These are phyloP conservation scores for Yamadazyma laniorum DNA, from an alignment of 805 yeast species.

Conservation along the genomic window DNA sequence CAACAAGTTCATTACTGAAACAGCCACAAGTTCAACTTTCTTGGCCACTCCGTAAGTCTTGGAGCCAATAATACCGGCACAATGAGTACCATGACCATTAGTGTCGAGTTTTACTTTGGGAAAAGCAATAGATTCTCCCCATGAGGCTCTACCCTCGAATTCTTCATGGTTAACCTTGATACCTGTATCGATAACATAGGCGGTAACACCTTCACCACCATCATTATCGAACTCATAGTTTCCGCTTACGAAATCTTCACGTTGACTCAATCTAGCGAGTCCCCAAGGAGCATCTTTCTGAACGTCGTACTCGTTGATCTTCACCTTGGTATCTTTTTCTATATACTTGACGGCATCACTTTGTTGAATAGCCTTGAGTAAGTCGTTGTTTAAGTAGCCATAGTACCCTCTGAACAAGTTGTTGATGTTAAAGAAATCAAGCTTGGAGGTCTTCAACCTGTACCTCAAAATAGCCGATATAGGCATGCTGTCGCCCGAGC, in stretches of 20 bases:
- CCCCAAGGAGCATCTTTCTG: constrained; percentile 44
- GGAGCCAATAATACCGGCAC: constrained; percentile 86
- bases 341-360: constrained; percentile 27
- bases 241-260: constrained; percentile 20
- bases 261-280: constrained; percentile 37
- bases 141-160: constrained; percentile 57
- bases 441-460: constrained; percentile 12
- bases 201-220: constrained; percentile 54
- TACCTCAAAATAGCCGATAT: constrained; percentile 12
- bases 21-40: constrained; percentile 39
- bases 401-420: constrained; percentile 69
- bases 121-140: constrained; percentile 46
- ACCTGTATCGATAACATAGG: constrained; percentile 85
- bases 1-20: constrained; percentile 39
- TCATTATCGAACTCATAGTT: constrained; percentile 36
- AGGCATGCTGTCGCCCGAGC: neutral
- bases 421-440: constrained; percentile 58
- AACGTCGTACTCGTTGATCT: constrained; percentile 28
- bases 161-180: constrained; percentile 60
- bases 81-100: constrained; percentile 92
- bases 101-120: constrained; percentile 48
- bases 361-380: constrained; percentile 14
- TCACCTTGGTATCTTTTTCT: constrained; percentile 43
- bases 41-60: constrained; percentile 81
- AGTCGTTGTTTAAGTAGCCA: constrained; percentile 56